Percentiles rank a stretch among this genome's conserved stretches.
Conservation (phyloP, 768 basidiomycete species). For the Panaeolus cyanescens region DNA sequence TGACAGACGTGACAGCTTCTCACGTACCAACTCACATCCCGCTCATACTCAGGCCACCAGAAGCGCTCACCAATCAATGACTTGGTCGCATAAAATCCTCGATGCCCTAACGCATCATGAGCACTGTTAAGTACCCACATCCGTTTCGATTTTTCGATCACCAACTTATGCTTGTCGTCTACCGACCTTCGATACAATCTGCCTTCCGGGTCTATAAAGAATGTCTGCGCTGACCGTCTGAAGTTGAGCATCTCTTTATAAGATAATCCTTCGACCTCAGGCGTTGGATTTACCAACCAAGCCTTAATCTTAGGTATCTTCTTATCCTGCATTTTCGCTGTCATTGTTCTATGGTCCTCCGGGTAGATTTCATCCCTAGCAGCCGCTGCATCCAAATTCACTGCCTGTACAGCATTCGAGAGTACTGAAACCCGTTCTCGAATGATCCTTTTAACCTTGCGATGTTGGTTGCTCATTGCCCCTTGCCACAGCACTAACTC, state of each 20-base stretch:
- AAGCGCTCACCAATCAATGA: conserved; percentile 13
- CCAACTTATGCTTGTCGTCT: no score
- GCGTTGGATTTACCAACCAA: not conserved
- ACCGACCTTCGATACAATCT: no score
- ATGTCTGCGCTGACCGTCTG: not conserved
- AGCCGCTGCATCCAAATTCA: not conserved
- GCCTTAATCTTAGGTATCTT: not conserved
- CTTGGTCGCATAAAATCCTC: conserved; percentile 17
- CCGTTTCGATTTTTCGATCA: conserved; percentile 15
- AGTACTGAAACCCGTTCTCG: not conserved
- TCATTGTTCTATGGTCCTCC: not conserved
- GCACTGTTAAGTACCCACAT: conserved; percentile 18
- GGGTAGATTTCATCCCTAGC: not conserved
- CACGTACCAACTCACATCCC: not conserved
- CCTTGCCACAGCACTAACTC: not conserved
- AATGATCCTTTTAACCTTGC: not conserved
- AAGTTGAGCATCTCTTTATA: no score
- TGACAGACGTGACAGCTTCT: conserved; percentile 7
- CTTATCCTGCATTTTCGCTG: not conserved
- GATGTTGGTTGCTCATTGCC: not conserved
- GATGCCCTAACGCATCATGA: no score
- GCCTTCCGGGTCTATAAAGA: no score
- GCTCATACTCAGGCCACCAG: conserved; percentile 12
- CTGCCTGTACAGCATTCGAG: not conserved
- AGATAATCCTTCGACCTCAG: no score